A percentile compares a stretch with the other conserved stretches of the same genome.
These are phyloP conservation scores for Glaciozyma martinii DNA, from an alignment of 768 basidiomycete species.

Conservation along the genomic window DNA sequence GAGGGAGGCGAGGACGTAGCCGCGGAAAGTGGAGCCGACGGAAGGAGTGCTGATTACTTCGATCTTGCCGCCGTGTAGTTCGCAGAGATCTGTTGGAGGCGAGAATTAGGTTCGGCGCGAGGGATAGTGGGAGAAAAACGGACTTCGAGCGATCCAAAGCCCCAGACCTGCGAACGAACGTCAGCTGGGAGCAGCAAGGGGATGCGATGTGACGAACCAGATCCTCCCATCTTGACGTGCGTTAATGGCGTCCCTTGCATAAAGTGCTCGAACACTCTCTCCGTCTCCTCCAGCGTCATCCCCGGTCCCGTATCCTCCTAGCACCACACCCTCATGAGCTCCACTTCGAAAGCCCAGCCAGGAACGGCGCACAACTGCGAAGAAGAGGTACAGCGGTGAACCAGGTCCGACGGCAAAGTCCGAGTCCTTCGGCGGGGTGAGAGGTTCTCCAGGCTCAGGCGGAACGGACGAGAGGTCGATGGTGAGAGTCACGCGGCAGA, in stretches of 20 bases:
- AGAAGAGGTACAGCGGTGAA: conserved; percentile 35
- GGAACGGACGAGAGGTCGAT: conserved; percentile 36
- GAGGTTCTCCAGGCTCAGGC: conserved; percentile 10
- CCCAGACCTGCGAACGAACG: conserved; percentile 25
- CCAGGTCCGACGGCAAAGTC: conserved; percentile 26
- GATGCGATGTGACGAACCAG: conserved; percentile 15
- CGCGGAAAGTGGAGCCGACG: background rate
- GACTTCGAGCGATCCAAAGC: conserved; percentile 34
- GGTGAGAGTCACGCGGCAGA: conserved; percentile 31
- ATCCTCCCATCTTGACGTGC: conserved; percentile 39
- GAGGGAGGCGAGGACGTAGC: background rate
- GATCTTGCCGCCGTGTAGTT: background rate
- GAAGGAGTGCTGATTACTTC: background rate
- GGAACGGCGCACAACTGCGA: conserved; percentile 26
- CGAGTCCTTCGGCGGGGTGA: conserved; percentile 35
- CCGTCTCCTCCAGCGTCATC: conserved; percentile 37
- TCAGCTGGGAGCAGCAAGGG: too few species aligned
- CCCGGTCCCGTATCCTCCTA: conserved; percentile 37
- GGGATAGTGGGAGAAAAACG: background rate
- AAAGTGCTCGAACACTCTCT: conserved; percentile 34
- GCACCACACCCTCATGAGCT: too few species aligned
- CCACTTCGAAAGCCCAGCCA: too few species aligned
- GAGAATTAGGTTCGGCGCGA: background rate
- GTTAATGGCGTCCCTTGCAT: conserved; percentile 33
- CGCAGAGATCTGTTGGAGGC: too few species aligned